These are phyloP conservation scores for Kwoniella mangroviensis DNA, from an alignment of 768 basidiomycete genomes.

Conservation along the genomic window DNA sequence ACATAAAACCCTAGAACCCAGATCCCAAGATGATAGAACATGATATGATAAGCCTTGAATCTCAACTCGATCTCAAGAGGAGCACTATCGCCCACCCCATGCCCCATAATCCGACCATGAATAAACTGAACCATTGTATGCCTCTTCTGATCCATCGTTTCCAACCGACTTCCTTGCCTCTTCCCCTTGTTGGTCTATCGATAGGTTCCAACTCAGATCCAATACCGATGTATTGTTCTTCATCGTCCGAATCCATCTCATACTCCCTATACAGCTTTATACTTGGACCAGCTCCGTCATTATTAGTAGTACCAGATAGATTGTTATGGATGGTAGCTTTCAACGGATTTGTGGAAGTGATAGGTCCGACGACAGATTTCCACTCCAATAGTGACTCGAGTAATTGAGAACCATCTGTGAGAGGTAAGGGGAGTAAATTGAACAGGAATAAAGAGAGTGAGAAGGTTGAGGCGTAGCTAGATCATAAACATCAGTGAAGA, in stretches of 20 bases:
- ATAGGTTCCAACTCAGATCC: neutral
- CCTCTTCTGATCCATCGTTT: slow-evolving; percentile 35
- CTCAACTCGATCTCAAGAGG: slow-evolving; percentile 22
- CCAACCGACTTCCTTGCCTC: slow-evolving; percentile 28
- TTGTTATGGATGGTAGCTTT: neutral
- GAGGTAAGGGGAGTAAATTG: slow-evolving; percentile 76
- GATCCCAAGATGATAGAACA: neutral
- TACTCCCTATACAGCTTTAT: slow-evolving; percentile 37
- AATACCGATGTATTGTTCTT: slow-evolving; percentile 11
- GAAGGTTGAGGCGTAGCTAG: slow-evolving; percentile 60
- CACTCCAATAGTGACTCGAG: slow-evolving; percentile 56
- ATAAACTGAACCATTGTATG: slow-evolving; percentile 29
- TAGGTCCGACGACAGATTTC: slow-evolving; percentile 8
- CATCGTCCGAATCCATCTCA: slow-evolving; percentile 38
- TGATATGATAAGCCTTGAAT: neutral
- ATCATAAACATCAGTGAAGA: neutral
- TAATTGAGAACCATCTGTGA: slow-evolving; percentile 73
- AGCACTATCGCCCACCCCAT: slow-evolving; percentile 29
- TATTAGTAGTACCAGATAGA: too few relatives aligned
- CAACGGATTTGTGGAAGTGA: neutral
- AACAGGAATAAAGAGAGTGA: slow-evolving; percentile 80
- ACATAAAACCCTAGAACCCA: too few relatives aligned
- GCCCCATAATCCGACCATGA: slow-evolving; percentile 21
- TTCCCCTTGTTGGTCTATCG: neutral
- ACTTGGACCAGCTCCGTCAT: slow-evolving; percentile 6